phyloP scores from a whole-genome alignment of 2,329 filamentous ascomycete species.

The Talaromyces sp. region DNA sequence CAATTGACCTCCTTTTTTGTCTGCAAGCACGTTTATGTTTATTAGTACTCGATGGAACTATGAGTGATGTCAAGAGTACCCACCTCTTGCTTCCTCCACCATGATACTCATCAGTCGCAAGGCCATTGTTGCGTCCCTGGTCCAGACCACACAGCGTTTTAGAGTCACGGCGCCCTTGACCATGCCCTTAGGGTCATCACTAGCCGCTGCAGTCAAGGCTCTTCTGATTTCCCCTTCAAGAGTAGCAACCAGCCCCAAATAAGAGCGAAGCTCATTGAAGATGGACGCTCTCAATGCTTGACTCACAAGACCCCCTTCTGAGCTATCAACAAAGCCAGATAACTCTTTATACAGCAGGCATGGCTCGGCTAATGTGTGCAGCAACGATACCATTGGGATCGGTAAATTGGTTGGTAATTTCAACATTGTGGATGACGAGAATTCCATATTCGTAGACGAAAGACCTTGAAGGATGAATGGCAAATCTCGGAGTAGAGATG shows the following conservation, averaged over 20 bases:
- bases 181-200: conserved; percentile 61
- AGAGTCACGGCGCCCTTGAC: conserved; percentile 87
- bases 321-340: conserved; percentile 74
- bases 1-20: conserved; percentile 79
- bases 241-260: conserved; percentile 84
- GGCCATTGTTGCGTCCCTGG: conserved; percentile 92
- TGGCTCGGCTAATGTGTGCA: conserved; percentile 88
- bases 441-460: conserved; percentile 79
- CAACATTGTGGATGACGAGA: conserved; percentile 65
- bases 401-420: conserved; percentile 77
- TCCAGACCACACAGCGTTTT: conserved; percentile 96
- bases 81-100: conserved; percentile 78
- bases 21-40: conserved; percentile 30
- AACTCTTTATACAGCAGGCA: conserved; percentile 85
- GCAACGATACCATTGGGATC: conserved; percentile 75
- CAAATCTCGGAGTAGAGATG: conserved; percentile 69
- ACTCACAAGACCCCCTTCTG: conserved; percentile 77
- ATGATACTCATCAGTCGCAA: conserved; percentile 90
- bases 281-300: conserved; percentile 91
- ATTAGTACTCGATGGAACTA: not conserved
- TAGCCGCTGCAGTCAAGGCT: conserved; percentile 67
- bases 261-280: conserved; percentile 77
- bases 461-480: conserved; percentile 92
- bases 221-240: conserved; percentile 87
- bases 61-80: not conserved